A percentile compares a stretch with the other conserved stretches of the same genome.
phyloP scores from a whole-genome alignment of 345 rosid genomes.

The Salix arbutifolia region DNA sequence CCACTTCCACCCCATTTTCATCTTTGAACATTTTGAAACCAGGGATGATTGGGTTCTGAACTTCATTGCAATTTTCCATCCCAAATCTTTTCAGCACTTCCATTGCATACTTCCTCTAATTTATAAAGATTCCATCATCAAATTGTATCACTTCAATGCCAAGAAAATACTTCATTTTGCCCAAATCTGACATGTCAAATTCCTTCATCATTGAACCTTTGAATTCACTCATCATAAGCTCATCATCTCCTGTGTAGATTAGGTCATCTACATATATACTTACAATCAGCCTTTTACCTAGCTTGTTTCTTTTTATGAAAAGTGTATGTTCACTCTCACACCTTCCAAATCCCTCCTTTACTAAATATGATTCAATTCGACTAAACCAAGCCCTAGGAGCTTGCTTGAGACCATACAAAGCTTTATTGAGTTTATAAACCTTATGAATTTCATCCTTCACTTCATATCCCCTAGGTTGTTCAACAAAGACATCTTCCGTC shows the following conservation, averaged over 20 bases:
- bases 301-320: background rate
- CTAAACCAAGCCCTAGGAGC: background rate
- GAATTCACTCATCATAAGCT: background rate
- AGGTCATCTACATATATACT: background rate
- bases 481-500: background rate
- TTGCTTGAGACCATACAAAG: background rate
- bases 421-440: background rate
- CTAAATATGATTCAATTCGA: too few relatives aligned
- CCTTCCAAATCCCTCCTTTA: background rate
- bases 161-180: too few relatives aligned
- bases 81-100: background rate
- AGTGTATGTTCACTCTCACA: slow-evolving; percentile 4
- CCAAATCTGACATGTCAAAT: background rate
- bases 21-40: background rate
- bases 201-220: background rate
- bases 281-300: slow-evolving; percentile 1
- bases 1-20: background rate
- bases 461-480: background rate
- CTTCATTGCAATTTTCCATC: background rate
- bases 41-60: background rate
- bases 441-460: background rate
- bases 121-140: too few relatives aligned
- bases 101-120: background rate
- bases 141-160: too few relatives aligned
- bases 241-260: background rate